Conservation (phyloP, 306 rosid genomes). For the Prunus kanzakura region DNA sequence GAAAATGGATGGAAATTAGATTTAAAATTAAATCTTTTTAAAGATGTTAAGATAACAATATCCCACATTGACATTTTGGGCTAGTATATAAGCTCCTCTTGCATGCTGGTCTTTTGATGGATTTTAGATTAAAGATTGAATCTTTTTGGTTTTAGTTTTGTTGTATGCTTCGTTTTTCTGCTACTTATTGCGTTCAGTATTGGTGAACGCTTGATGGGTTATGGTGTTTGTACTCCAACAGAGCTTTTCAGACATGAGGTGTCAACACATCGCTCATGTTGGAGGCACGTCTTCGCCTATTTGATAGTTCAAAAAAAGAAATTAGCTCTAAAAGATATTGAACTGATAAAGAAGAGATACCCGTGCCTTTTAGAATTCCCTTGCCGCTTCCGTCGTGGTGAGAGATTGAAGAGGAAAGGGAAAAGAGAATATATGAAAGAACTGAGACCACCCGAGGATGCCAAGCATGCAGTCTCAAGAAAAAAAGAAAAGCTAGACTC, state of each 20-base stretch:
- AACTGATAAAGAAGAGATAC: constrained; percentile 11
- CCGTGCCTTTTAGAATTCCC: constrained; percentile 24
- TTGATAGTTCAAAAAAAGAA: constrained; percentile 10
- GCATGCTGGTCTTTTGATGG: background rate
- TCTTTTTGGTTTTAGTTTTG: background rate
- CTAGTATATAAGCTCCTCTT: background rate
- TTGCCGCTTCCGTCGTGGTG: background rate
- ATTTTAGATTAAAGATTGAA: background rate
- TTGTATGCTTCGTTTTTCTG: background rate
- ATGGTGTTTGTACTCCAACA: constrained; percentile 17
- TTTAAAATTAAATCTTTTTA: background rate
- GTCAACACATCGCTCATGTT: constrained; percentile 29
- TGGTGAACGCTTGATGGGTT: background rate
- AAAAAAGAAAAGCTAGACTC: constrained; percentile 42
- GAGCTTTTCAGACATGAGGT: constrained; percentile 2
- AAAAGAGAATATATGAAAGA: background rate
- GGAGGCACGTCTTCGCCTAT: constrained; percentile 21
- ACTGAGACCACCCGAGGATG: background rate
- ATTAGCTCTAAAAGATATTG: constrained; percentile 10
- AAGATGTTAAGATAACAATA: background rate
- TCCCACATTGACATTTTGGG: background rate
- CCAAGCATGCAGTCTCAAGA: constrained; percentile 9
- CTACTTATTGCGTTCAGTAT: background rate
- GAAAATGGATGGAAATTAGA: background rate
- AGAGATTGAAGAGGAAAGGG: constrained; percentile 26